Conservation (phyloP, 768 basidiomycete genomes). For the Serendipita sp. region DNA sequence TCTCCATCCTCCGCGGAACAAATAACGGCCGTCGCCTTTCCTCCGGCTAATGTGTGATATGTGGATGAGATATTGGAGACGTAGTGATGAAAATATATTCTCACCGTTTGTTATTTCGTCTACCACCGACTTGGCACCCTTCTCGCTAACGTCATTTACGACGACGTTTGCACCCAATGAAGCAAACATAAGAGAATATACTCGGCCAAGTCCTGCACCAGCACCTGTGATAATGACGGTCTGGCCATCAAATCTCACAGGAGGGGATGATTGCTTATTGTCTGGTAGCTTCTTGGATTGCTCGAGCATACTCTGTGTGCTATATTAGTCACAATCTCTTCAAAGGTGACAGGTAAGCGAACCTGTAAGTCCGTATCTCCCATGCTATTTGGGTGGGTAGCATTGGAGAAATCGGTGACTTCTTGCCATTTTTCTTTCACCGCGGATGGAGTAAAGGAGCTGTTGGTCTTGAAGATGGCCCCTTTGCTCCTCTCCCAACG, state of each 20-base stretch:
- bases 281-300: conserved; percentile 43
- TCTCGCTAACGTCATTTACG: conserved; percentile 85
- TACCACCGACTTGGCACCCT: conserved; percentile 68
- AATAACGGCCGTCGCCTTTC: conserved; percentile 68
- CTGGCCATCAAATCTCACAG: conserved; percentile 73
- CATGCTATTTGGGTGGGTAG: conserved; percentile 48
- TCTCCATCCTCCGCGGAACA: conserved; percentile 89
- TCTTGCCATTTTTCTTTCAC: conserved; percentile 75
- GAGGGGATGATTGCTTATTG: conserved; percentile 53
- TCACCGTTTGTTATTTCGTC: conserved; percentile 70
- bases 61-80: not conserved
- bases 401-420: conserved; percentile 60
- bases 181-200: conserved; percentile 83
- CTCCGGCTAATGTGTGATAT: conserved; percentile 44
- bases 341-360: conserved; percentile 9
- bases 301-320: conserved; percentile 40
- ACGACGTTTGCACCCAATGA: conserved; percentile 92
- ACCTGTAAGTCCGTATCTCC: conserved; percentile 49
- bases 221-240: conserved; percentile 91
- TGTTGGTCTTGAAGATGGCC: conserved; percentile 76
- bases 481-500: conserved; percentile 89
- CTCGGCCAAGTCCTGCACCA: conserved; percentile 84
- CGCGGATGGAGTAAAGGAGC: conserved; percentile 88
- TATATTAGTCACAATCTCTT: not conserved
- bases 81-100: conserved; percentile 11